Evolutionary conservation across 345 rosid genomes (phyloP).

Genomic region (Mangifera indica): DNA sequence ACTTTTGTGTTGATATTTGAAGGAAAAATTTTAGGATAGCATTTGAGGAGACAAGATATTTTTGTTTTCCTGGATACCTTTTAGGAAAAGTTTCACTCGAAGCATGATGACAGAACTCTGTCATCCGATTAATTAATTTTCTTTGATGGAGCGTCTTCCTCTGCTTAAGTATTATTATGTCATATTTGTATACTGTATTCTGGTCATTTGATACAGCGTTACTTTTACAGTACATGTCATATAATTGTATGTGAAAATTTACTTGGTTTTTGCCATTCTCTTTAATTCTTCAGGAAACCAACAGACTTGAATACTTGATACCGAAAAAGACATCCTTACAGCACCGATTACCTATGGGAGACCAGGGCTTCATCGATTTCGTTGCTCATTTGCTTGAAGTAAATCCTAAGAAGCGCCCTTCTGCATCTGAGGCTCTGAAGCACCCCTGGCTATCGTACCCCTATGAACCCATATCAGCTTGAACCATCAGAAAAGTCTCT

Average conservation of each 20-base stretch:
- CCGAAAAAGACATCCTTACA: conserved; percentile 86
- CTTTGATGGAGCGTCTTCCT: background rate
- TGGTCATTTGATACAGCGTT: background rate
- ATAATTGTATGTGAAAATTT: background rate
- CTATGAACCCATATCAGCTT: conserved; percentile 91
- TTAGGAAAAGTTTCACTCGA: background rate
- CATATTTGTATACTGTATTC: background rate
- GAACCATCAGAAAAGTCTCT: conserved; percentile 23
- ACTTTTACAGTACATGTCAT: background rate
- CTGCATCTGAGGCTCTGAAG: conserved; percentile 83
- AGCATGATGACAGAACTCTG: background rate
- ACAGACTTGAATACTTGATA: conserved; percentile 80
- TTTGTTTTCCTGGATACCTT: background rate
- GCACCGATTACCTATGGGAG: conserved; percentile 96
- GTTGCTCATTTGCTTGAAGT: conserved; percentile 82
- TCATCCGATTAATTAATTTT: background rate
- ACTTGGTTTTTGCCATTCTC: background rate
- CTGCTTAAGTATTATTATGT: background rate
- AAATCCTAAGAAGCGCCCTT: conserved; percentile 90
- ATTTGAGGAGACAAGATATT: background rate
- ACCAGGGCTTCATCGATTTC: conserved; percentile 90
- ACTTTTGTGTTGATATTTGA: background rate
- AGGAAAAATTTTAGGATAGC: background rate
- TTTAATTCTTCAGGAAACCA: conserved; percentile 61
- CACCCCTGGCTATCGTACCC: conserved; percentile 93